phyloP scores from a whole-genome alignment of 192 early-diverging fungal genomes.

The Linnemannia zychae region DNA sequence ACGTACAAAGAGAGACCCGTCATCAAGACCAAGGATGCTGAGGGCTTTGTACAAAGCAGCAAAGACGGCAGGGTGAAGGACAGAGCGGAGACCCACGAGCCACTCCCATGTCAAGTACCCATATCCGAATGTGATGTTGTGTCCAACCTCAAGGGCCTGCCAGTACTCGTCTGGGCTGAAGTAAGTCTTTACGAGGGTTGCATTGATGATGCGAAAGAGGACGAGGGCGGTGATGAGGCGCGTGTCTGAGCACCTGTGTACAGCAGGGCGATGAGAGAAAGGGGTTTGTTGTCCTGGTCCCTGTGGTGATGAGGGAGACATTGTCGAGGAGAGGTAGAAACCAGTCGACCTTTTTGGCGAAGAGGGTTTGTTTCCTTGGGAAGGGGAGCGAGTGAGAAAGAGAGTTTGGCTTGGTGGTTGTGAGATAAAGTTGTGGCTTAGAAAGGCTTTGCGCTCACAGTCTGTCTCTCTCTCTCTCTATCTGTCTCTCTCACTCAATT shows the following conservation, averaged over 20 bases:
- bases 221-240: slow-evolving; percentile 57
- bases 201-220: slow-evolving; percentile 74
- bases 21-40: slow-evolving; percentile 70
- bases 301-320: not conserved
- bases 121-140: slow-evolving; percentile 87
- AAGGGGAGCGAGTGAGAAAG: not conserved
- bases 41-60: slow-evolving; percentile 80
- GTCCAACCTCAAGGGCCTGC: slow-evolving; percentile 95
- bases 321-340: not conserved
- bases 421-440: not conserved
- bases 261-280: not conserved
- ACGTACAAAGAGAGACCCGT: slow-evolving; percentile 79
- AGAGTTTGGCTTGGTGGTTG: not conserved
- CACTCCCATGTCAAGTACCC: slow-evolving; percentile 98
- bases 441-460: not conserved
- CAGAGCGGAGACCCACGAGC: slow-evolving; percentile 83
- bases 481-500: not conserved
- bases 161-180: slow-evolving; percentile 98
- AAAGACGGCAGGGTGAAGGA: slow-evolving; percentile 89
- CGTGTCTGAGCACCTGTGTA: not conserved
- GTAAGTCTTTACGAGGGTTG: slow-evolving; percentile 76
- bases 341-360: not conserved
- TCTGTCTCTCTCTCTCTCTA: too few species aligned
- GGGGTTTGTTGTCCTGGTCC: too few species aligned
- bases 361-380: not conserved